Percentiles rank a stretch among this genome's conserved stretches.
These are phyloP conservation scores for Eimeria acervulina DNA, from an alignment of 169 alveolate genomes.

Conservation along the genomic window DNA sequence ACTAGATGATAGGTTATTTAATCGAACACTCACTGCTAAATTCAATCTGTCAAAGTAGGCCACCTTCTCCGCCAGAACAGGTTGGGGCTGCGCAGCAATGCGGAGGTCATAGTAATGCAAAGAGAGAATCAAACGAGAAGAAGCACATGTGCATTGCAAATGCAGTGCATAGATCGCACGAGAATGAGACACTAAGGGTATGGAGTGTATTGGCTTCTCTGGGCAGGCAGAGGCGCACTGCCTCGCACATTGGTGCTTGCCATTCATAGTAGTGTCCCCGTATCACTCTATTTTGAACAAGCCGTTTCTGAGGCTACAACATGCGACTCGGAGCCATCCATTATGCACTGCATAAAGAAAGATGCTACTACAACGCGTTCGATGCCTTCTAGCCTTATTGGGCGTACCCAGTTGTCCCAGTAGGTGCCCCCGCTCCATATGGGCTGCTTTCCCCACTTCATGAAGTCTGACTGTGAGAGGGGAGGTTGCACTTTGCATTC, in stretches of 20 bases:
- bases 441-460: constrained; percentile 89
- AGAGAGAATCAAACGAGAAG: not conserved
- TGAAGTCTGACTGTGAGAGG: constrained; percentile 89
- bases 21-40: constrained; percentile 26
- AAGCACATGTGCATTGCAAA: not conserved
- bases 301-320: not conserved
- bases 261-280: too few species aligned
- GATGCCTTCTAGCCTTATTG: not conserved
- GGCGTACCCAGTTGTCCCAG: constrained; percentile 88
- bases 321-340: not conserved
- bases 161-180: too few species aligned
- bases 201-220: too few species aligned
- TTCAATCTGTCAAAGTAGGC: constrained; percentile 53
- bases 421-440: constrained; percentile 93
- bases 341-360: not conserved
- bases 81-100: constrained; percentile 79
- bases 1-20: not conserved
- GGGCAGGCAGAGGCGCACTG: too few species aligned
- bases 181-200: too few species aligned
- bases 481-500: constrained; percentile 80
- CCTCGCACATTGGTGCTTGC: too few species aligned
- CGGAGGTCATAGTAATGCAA: not conserved
- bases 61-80: constrained; percentile 79
- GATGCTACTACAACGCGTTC: not conserved
- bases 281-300: not conserved